Base-by-base conservation (phyloP, 345 rosid species). In the Anastatica hierochuntica region DNA sequence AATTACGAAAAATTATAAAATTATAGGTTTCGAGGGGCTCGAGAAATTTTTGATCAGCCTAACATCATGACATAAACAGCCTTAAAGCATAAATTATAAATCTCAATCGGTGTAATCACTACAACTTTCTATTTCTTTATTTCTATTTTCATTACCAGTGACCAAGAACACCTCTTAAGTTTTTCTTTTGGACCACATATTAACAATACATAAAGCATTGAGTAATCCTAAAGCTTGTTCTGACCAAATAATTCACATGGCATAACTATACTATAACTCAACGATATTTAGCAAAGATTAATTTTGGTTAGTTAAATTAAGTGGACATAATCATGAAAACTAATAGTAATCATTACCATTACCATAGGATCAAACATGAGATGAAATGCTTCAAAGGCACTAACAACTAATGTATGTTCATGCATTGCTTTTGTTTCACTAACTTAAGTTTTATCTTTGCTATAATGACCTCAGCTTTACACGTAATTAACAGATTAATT, bases 91-190 rank as follows among this genome's bases (percentile, higher is more conserved):
- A 21, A 21, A 21, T 21, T 64, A 36, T 43, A 36, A 35, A 50
- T 66, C 59, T 66, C 64, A 66, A 19, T 66, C 10, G 49, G 48
- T 66, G 64, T 66, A 65, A 49, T 65, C 63, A 64, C 52, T 64
- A 64, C 47, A 57, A n/a, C 64, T 58, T 58, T 50, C 47, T 49
- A 24, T 1, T 65, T 49, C 4, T 42, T 65, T 57, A 41, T 11
- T 49, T 38, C 8, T 0, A 10, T 45, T 36, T 63, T n/a, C 40
- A 43, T 14, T 8, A 43, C 18, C 46, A 57, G n/a, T n/a, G 50
- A 65, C 53, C 35, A 48, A 41, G 14, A 23, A 40, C 55, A 27
- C 0, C 13, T 9, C 40, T 50, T n/a, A n/a, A 27, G 30, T 26
- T 14, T 18, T 8, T 26, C 5, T 2, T 42, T 65, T 65, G 70